Evolutionary conservation across 1,139 yeast species (phyloP), one percentile per base, ranked within the genome.

Genomic region (Yamadazyma sp.): DNA sequence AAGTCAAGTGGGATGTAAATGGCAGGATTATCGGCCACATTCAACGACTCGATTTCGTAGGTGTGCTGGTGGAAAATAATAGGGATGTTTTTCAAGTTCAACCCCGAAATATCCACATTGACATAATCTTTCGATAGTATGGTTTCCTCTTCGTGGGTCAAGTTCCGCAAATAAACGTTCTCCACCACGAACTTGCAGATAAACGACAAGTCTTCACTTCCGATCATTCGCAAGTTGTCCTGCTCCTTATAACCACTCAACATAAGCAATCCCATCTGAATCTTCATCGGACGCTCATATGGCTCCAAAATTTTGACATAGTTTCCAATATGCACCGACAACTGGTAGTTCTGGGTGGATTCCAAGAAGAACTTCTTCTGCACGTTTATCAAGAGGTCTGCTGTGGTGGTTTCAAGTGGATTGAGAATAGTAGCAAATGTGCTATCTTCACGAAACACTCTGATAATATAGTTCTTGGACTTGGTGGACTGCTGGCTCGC

Each of bases 21-120:
- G 16, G 95, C 84, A 6, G 96, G 95, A 57, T 90, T 90, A 46
- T 86, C 81, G 1, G 95, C 86, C 12, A 88, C 90, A 57, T 90
- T 92, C 46, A 90, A 70, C 48, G 82, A 76, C 49, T 84, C 88
- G 42, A 90, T 86, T 48, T 87, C 94, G 41, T 83, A 76, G 1
- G 96, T 86, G 47, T 82, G 88, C 48, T 82, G 86, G 53, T 84
- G 90, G 51, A 89, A 79, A 29, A 84, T 75, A 39, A 87, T 85
- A 0, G 97, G 97, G 12, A 90, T 85, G 22, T 88, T 87, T 46
- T 87, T 88, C 43, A 89, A 68, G 50, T 86, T 84, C 67, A 86
- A 76, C 34, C 86, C 79, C 29, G 82, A 78, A 41, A 90, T 70
- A 53, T 86, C 80, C 10, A 88, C 95, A 55, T 84, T 81, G 12